Evolutionary conservation across 306 rosid species (phyloP), one percentile per base, ranked within the genome.

Genomic region (Elaeagnus macrophylla): DNA sequence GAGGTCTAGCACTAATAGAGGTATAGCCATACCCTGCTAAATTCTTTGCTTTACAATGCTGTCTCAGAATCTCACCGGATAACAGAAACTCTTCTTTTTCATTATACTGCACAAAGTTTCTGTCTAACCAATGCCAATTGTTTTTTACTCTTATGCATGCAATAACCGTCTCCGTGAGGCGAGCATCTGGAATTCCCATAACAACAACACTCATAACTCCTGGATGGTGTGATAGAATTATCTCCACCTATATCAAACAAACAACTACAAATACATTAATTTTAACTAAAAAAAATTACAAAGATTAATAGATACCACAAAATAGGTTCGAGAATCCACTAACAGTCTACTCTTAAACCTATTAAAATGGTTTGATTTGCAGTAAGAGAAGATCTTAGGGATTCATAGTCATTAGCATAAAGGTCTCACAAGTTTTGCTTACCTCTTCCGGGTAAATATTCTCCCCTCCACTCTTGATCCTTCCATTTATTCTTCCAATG

Each of bases 371-470:
- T 25, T 25, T 25, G 32, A 25, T 25, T 25, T 25, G 32, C 4
- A 25, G 2, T 3, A 25, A 25, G 32, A 25, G 32, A 25, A 25
- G 4, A 25, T 25, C 32, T 25, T 25, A 25, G 4, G 32, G 32
- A 25, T 25, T 5, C 32, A 25, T 25, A 25, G 32, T 25, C 32
- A 25, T 25, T 5, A 25, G 13, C 48, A 51, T 37, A 53, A 52
- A 52, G 19, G 39, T 10, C 37, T 19, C 7, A 17, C 44, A 52
- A 14, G 39, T 10, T 42, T 19, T 9, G 25, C 44, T 8, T 66
- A 84, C 96, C 93, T 91, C 96, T 81, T 91, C 99, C 5, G 96
- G 96, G 64, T 82, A 91, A 70, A 91, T 54, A 59, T 82, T 91
- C 78, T 91, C 95, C 17, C 96, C 99, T 39, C 96, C 99, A 53